phyloP scores from a whole-genome alignment of 306 rosid species.

The Vigna hirtella region DNA sequence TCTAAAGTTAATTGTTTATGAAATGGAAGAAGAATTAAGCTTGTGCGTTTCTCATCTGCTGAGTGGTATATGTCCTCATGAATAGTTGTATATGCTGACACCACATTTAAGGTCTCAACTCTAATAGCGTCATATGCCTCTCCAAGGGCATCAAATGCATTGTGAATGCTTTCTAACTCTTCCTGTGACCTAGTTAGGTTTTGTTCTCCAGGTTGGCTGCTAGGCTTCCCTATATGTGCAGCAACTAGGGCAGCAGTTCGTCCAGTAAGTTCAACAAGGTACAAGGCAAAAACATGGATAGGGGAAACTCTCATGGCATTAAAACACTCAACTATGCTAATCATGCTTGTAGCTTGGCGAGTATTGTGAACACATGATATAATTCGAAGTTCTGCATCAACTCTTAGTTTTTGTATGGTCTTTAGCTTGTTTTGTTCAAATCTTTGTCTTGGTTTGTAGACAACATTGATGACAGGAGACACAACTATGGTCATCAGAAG shows the following conservation, averaged over 20 bases:
- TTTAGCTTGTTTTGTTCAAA: conserved; percentile 42
- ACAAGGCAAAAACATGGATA: conserved; percentile 42
- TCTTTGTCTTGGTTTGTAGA: conserved; percentile 47
- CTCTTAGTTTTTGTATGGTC: conserved; percentile 46
- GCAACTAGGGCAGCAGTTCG: conserved; percentile 50
- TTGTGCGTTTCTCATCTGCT: conserved; percentile 41
- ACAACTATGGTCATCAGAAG: conserved; percentile 49
- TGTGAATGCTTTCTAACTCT: conserved; percentile 43
- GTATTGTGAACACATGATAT: conserved; percentile 51
- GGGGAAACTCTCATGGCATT: conserved; percentile 44
- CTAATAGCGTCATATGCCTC: conserved; percentile 38
- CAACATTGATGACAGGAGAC: conserved; percentile 30
- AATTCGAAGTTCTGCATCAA: conserved; percentile 50
- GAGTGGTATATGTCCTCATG: conserved; percentile 46
- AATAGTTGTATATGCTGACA: conserved; percentile 49
- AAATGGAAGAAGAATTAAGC: conserved; percentile 49
- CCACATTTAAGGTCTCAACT: conserved; percentile 35
- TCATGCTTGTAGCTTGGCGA: conserved; percentile 39
- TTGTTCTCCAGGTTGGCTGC: conserved; percentile 8
- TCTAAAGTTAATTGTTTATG: conserved; percentile 38
- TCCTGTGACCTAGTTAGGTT: conserved; percentile 39
- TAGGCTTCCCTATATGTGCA: conserved; percentile 34
- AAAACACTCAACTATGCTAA: conserved; percentile 40
- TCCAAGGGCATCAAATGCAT: conserved; percentile 35
- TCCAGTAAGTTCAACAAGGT: conserved; percentile 48